Base-by-base conservation (phyloP, 106 monocot species). In the Allium fistulosum region DNA sequence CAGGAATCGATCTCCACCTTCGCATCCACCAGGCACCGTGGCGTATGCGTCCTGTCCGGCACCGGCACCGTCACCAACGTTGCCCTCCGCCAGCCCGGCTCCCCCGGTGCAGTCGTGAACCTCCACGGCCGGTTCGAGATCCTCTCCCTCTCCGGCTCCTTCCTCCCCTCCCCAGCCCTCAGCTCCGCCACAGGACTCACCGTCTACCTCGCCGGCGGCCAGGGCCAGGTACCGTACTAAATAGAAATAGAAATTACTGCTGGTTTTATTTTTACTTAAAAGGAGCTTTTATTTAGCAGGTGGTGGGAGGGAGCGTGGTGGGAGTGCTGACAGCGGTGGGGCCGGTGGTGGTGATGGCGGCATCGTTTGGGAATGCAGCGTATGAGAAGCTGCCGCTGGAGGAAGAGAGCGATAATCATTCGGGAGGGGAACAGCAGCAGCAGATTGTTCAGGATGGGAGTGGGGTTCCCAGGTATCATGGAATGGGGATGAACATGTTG, bases 101-200 rank as follows among this genome's bases (percentile, higher is more conserved):
- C 83, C 10, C 26, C 72, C 6, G 72, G 74, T 49, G 74, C 87
- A 10, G 83, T 87, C 55, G 80, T 87, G 50, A 62, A 50, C 9
- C 83, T 87, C 66, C 87, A 83, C 17, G 87, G 87, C 27, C 74
- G 80, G 0, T 87, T 87, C 57, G 87, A 87, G 74, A 87, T 87
- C 53, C 77, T 87, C 3, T 87, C 87, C 2, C 77, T 87, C 14
- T 77, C 77, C 3, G 87, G 87, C 1, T 80, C 82, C 3, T 87
- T 87, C 59, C 80, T 87, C 4, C 82, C 87, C 8, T 77, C 82
- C n/a, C 87, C 87, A 4, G 82, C 87, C 0, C 82, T 82, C n/a
- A 77, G 80, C 0, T 79, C 76, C 0, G 82, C 87, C 3, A 78
- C 80, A 9, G 83, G 83, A 7, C 80, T 87, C 17, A 78, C 87